These are phyloP conservation scores for Metahyphopichia silvanorum DNA, from an alignment of 805 yeast species.

Conservation along the genomic window DNA sequence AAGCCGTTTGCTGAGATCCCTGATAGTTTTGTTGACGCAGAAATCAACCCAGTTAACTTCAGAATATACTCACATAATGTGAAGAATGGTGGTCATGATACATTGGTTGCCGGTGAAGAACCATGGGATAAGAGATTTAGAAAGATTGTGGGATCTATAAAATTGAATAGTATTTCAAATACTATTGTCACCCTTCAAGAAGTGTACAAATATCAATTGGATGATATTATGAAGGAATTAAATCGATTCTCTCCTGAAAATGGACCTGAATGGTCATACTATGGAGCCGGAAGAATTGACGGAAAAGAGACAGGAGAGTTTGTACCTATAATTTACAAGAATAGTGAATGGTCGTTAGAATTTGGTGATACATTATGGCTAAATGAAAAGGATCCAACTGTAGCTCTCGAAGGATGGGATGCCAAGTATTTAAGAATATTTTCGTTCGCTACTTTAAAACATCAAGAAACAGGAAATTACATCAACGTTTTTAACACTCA, in stretches of 20 bases:
- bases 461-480: conserved; percentile 19
- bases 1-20: conserved; percentile 12
- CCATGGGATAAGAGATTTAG: conserved; percentile 21
- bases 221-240: conserved; percentile 25
- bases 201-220: conserved; percentile 32
- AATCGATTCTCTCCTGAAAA: conserved; percentile 15
- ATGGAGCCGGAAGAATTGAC: conserved; percentile 28
- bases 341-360: conserved; percentile 25
- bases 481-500: conserved; percentile 37
- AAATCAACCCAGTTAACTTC: conserved; percentile 15
- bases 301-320: conserved; percentile 25
- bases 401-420: conserved; percentile 36
- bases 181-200: conserved; percentile 40
- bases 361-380: conserved; percentile 32
- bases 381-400: conserved; percentile 28
- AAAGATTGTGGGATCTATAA: conserved; percentile 17
- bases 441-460: conserved; percentile 27
- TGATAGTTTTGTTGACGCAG: conserved; percentile 6
- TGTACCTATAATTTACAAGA: conserved; percentile 29
- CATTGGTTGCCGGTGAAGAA: conserved; percentile 21
- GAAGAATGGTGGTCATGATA: conserved; percentile 25
- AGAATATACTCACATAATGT: conserved; percentile 36
- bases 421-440: conserved; percentile 32
- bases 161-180: conserved; percentile 19
- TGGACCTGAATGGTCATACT: conserved; percentile 25